A percentile compares a stretch with the other conserved stretches of the same genome.
phyloP scores from a whole-genome alignment of 129 eudicot species.

The Centrapalus pauciflorus region DNA sequence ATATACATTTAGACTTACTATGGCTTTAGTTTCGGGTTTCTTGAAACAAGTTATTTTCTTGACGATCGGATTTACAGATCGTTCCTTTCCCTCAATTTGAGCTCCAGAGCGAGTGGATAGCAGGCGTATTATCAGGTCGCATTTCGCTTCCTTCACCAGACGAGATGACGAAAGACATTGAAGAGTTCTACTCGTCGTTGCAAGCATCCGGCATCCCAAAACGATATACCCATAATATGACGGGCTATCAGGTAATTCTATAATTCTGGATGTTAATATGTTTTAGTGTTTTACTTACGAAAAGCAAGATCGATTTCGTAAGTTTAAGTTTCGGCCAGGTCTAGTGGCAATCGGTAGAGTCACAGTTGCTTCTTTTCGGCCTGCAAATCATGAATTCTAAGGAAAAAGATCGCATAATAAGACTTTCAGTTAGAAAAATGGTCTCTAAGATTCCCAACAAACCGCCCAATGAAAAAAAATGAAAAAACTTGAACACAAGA shows the following conservation, averaged over 20 bases:
- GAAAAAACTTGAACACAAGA: too few species aligned
- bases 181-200: slow-evolving; percentile 61
- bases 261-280: not conserved
- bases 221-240: slow-evolving; percentile 71
- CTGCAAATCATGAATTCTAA: too few species aligned
- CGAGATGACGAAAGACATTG: slow-evolving; percentile 68
- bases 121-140: slow-evolving; percentile 75
- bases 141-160: slow-evolving; percentile 50
- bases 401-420: too few species aligned
- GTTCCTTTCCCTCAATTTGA: slow-evolving; percentile 72
- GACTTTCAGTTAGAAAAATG: too few species aligned
- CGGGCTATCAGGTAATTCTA: slow-evolving; percentile 48
- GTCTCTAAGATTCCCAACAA: too few species aligned
- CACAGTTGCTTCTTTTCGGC: too few species aligned
- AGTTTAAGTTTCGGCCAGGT: not conserved
- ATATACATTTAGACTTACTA: not conserved
- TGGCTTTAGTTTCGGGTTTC: not conserved
- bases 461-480: too few species aligned
- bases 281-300: not conserved
- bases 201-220: slow-evolving; percentile 66
- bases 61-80: slow-evolving; percentile 36
- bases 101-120: slow-evolving; percentile 81
- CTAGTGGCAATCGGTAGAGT: too few species aligned
- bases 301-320: not conserved
- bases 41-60: not conserved